A percentile compares a stretch with the other conserved stretches of the same genome.
Conservation (phyloP, 176 grass and related monocot genomes). For the Elaeis guineensis region DNA sequence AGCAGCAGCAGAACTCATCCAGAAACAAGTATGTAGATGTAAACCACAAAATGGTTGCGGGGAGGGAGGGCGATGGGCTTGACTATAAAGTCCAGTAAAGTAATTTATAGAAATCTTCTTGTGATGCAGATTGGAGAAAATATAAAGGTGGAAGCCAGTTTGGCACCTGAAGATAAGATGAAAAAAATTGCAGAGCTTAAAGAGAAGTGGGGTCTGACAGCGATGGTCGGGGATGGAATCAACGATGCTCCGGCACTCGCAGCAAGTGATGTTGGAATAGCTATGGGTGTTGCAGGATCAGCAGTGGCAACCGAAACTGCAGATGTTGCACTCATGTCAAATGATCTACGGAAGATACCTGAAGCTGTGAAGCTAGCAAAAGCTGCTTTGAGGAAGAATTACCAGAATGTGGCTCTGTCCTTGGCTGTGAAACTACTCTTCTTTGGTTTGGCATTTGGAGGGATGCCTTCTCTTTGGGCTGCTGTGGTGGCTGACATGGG, state of each 20-base stretch:
- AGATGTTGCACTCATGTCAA: slow-evolving; percentile 8
- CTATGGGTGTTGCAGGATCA: slow-evolving; percentile 3
- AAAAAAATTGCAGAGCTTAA: slow-evolving; percentile 9
- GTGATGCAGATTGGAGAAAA: slow-evolving; percentile 1
- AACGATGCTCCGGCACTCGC: slow-evolving; percentile 2
- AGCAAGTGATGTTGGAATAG: slow-evolving; percentile 7
- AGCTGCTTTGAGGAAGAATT: slow-evolving; percentile 3
- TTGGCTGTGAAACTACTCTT: slow-evolving; percentile 4
- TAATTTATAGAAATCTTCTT: background rate
- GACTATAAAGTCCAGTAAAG: too few relatives aligned
- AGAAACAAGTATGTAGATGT: slow-evolving; percentile 2
- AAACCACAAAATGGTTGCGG: too few relatives aligned
- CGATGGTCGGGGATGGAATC: slow-evolving; percentile 13
- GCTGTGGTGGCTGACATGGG: slow-evolving; percentile 11
- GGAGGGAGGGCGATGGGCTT: too few relatives aligned
- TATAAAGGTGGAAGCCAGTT: background rate
- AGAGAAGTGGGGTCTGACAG: slow-evolving; percentile 6
- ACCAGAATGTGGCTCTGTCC: slow-evolving; percentile 8
- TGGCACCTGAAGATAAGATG: slow-evolving; percentile 8
- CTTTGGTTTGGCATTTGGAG: slow-evolving; percentile 4
- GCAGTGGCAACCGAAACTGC: slow-evolving; percentile 2
- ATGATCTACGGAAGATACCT: slow-evolving; percentile 8
- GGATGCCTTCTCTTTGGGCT: slow-evolving; percentile 4
- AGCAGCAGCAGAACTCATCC: background rate
- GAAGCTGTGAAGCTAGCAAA: slow-evolving; percentile 2